These are phyloP conservation scores for Cardamine occulta DNA, from an alignment of 345 rosid genomes.

Conservation along the genomic window DNA sequence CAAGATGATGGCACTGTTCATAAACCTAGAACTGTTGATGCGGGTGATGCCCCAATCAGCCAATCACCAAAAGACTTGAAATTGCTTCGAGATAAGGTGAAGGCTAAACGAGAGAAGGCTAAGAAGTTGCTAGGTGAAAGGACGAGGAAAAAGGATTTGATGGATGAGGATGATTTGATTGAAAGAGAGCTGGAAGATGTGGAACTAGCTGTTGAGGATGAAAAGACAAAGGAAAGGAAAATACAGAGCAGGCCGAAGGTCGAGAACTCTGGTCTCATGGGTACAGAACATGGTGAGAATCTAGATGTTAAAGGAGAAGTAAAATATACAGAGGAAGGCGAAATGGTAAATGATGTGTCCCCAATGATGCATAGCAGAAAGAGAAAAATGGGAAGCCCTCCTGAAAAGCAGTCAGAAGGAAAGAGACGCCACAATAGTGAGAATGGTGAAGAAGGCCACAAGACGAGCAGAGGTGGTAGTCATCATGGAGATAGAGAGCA, in stretches of 20 bases:
- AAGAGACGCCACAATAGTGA: constrained; percentile 39
- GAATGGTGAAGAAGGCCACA: constrained; percentile 41
- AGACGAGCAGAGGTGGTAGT: constrained; percentile 34
- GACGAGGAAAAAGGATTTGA: constrained; percentile 58
- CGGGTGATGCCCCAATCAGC: constrained; percentile 58
- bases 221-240: constrained; percentile 57
- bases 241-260: constrained; percentile 53
- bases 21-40: constrained; percentile 51
- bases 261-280: constrained; percentile 41
- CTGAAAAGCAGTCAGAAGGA: constrained; percentile 55
- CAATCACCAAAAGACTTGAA: constrained; percentile 82
- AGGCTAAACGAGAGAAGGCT: constrained; percentile 71
- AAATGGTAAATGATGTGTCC: constrained; percentile 59
- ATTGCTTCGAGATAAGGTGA: constrained; percentile 73
- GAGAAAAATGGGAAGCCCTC: constrained; percentile 72
- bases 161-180: constrained; percentile 90
- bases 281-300: constrained; percentile 44
- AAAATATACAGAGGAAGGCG: constrained; percentile 61
- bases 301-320: constrained; percentile 45
- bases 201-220: constrained; percentile 68
- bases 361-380: constrained; percentile 61
- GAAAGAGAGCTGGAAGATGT: constrained; percentile 85
- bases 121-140: constrained; percentile 72
- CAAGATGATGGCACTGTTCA: constrained; percentile 53
- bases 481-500: constrained; percentile 40